A percentile compares a stretch with the other conserved stretches of the same genome.
Conservation (phyloP, 805 yeast genomes). For the Cephaloascus albidus region DNA sequence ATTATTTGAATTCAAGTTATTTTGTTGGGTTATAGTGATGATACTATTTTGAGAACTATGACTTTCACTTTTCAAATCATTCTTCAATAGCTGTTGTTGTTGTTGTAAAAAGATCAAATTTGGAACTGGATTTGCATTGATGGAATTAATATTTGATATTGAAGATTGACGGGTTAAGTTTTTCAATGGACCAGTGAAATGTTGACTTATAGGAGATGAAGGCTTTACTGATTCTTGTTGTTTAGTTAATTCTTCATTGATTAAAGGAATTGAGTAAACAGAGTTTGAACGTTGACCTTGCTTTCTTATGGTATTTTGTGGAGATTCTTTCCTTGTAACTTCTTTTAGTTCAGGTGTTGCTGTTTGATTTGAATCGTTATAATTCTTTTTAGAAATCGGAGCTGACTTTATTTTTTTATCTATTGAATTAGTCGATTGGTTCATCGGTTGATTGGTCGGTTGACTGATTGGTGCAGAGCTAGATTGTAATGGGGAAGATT, state of each 20-base stretch:
- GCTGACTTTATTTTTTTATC: background rate
- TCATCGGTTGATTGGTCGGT: background rate
- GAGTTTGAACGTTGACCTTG: constrained; percentile 2
- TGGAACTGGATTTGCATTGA: background rate
- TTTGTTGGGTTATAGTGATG: background rate
- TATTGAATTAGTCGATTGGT: background rate
- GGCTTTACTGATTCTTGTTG: background rate
- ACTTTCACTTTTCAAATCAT: background rate
- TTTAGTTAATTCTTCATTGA: background rate
- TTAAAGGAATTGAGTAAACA: constrained; percentile 1
- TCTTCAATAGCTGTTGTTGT: background rate
- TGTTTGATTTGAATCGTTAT: background rate
- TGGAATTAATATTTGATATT: background rate
- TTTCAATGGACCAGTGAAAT: background rate
- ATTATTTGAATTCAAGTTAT: background rate
- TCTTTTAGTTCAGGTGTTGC: background rate
- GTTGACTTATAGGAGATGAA: background rate
- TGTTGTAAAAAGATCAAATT: background rate
- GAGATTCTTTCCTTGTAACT: background rate
- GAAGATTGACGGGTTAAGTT: background rate
- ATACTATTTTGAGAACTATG: background rate
- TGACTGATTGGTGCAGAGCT: background rate
- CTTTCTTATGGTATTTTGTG: background rate
- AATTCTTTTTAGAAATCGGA: background rate
- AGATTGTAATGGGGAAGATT: background rate